Base-by-base conservation (phyloP, 2,329 filamentous ascomycete genomes). In the Colletotrichum tabaci region DNA sequence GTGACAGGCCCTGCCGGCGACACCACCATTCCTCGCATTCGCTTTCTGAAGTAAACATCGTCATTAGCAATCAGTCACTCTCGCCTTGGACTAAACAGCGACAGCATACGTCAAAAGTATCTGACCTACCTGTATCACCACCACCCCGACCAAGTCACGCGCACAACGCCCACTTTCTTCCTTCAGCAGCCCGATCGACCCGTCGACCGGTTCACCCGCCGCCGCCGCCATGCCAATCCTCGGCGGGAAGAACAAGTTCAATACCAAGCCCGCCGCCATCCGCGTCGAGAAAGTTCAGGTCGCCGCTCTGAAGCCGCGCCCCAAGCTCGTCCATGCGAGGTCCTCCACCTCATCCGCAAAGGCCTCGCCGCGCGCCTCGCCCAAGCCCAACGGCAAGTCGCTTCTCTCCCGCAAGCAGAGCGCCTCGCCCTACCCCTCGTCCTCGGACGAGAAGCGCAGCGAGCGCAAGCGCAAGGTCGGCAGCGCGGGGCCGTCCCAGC, bases 201-300 rank as follows among this genome's bases (percentile, higher is more conserved):
- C 26, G 18, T 30, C 38, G 26, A 44, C 23, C 61, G 30, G 30
- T 58, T 10, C 38, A 35, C 65, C 38, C 13, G 35, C 44, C 64
- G 23, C 44, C 64, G 23, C 50, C 61, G 62, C 42, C 47, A 79
- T 79, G 77, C 76, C 77, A 38, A 80, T 85, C 66, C 82, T 85
- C 71, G 81, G 82, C 72, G 80, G 79, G 64, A 85, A 84, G 73
- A 83, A 82, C 73, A 89, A 87, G 77, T 85, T 87, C 80, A 88
- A 88, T 79, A 80, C 84, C 74, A 84, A 86, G 73, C 82, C 84
- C 64, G 84, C 85, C 67, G 84, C 83, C 71, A 84, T 88, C 75
- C 85, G 86, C 72, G 85, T 87, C 76, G 86, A 89, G 77, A 86
- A 85, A 74, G 86, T 88, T 68, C 80, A 83, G 64, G 82, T 88